These are phyloP conservation scores for Neofusicoccum cordaticola DNA, from an alignment of 2,329 filamentous ascomycete genomes.

Conservation along the genomic window DNA sequence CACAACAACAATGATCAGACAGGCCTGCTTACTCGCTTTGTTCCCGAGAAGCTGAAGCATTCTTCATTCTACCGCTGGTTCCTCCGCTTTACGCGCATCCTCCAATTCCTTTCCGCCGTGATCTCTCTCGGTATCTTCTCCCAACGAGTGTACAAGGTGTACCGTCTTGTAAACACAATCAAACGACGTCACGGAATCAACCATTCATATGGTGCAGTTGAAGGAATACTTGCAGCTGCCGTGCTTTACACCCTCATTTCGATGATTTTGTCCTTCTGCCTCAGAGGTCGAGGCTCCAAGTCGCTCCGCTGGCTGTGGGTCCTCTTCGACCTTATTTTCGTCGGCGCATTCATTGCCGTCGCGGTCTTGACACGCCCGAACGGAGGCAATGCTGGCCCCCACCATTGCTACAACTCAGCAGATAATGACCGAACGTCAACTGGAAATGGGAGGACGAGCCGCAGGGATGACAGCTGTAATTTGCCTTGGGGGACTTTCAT, in stretches of 20 bases:
- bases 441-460: constrained; percentile 21
- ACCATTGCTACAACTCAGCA: constrained; percentile 28
- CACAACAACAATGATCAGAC: constrained; percentile 17
- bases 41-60: constrained; percentile 27
- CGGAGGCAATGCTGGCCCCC: constrained; percentile 33
- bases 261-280: constrained; percentile 33
- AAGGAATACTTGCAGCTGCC: constrained; percentile 46
- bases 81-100: constrained; percentile 37
- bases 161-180: constrained; percentile 36
- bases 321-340: constrained; percentile 33
- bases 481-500: constrained; percentile 45
- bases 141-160: constrained; percentile 40
- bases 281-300: constrained; percentile 31
- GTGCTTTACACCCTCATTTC: constrained; percentile 43
- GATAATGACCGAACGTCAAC: constrained; percentile 1
- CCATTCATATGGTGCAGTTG: constrained; percentile 39
- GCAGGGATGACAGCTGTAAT: constrained; percentile 33
- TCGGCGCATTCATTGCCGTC: constrained; percentile 40
- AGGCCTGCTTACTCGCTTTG: constrained; percentile 31
- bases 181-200: constrained; percentile 28
- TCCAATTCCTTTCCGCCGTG: constrained; percentile 46
- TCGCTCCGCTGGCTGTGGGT: constrained; percentile 41
- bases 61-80: constrained; percentile 27
- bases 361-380: constrained; percentile 40
- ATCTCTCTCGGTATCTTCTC: constrained; percentile 46